These are phyloP conservation scores for Backusella australiensis DNA, from an alignment of 192 early-diverging fungal species.

Conservation along the genomic window DNA sequence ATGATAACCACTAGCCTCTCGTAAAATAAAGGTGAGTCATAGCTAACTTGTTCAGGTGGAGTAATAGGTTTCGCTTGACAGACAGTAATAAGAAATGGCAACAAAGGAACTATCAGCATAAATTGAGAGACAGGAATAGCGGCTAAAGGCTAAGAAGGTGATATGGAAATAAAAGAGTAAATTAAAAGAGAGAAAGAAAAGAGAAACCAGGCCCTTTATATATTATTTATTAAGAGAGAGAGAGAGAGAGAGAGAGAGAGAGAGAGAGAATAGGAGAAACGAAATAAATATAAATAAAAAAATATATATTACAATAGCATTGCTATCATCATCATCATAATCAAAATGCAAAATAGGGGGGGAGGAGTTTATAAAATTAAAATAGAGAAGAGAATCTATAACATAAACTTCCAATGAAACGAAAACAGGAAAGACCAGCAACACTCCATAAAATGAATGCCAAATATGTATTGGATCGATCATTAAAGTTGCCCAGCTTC, in stretches of 20 bases:
- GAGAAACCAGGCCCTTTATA: not conserved
- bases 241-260: not conserved
- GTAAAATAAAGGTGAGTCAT: constrained; percentile 38
- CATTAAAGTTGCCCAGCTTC: constrained; percentile 30
- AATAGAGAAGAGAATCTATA: constrained; percentile 56
- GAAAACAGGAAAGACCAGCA: constrained; percentile 57
- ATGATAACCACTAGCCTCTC: constrained; percentile 48
- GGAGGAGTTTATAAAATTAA: not conserved
- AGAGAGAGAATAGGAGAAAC: not conserved
- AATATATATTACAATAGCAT: not conserved
- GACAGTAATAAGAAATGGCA: not conserved
- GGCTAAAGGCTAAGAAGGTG: not conserved
- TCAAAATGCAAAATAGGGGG: not conserved
- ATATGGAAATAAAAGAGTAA: not conserved
- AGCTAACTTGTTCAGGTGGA: not conserved
- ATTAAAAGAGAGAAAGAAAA: not conserved
- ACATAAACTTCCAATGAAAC: constrained; percentile 64
- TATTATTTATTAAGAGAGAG: not conserved
- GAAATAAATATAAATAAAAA: constrained; percentile 2
- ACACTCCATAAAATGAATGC: constrained; percentile 79
- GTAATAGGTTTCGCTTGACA: not conserved
- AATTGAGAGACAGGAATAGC: not conserved
- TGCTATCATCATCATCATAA: not conserved
- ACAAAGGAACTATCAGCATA: not conserved
- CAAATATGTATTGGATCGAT: constrained; percentile 46